Evolutionary conservation across 257 asterid genomes (phyloP), one percentile per base, ranked within the genome.

Genomic region (Prunella vulgaris): DNA sequence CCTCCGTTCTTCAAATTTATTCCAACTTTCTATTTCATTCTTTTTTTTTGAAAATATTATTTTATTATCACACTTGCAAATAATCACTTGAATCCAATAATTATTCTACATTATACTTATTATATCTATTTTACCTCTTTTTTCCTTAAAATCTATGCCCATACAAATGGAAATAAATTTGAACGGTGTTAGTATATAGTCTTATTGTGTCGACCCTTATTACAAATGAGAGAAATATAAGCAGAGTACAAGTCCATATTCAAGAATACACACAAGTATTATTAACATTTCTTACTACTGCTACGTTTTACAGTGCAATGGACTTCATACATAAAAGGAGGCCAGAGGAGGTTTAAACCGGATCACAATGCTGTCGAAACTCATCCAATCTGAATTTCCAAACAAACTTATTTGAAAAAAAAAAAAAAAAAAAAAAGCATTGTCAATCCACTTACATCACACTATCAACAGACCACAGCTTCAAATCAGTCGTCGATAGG

Each of bases 401-500:
- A 14, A 35, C 25, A 66, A 33, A 48, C 59, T n/a, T n/a, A n/a
- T n/a, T n/a, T n/a, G n/a, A n/a, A n/a, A n/a, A n/a, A n/a, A n/a
- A n/a, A n/a, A n/a, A n/a, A n/a, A n/a, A n/a, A n/a, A 35, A 22
- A 24, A 32, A 44, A 25, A 27, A 79, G 1, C 69, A 30, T 28
- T n/a, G 6, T 64, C 51, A 21, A 51, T 65, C 18, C 71, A 65
- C 60, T 51, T 61, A 74, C 74, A 70, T 54, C 42, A 13, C 49
- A 38, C 9, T 53, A 56, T 37, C 20, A 56, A 40, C 54, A 51
- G 57, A 46, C 68, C 22, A 35, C 42, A 35, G 10, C 12, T 7
- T 7, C 42, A 42, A 38, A 79, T 83, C 82, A 81, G 68, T 82
- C 87, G 42, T 80, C 85, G 1, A 71, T 82, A 52, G 88, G 88